Base-by-base conservation (phyloP, 352 stramenopile species). In the Pythium catenulatum region DNA sequence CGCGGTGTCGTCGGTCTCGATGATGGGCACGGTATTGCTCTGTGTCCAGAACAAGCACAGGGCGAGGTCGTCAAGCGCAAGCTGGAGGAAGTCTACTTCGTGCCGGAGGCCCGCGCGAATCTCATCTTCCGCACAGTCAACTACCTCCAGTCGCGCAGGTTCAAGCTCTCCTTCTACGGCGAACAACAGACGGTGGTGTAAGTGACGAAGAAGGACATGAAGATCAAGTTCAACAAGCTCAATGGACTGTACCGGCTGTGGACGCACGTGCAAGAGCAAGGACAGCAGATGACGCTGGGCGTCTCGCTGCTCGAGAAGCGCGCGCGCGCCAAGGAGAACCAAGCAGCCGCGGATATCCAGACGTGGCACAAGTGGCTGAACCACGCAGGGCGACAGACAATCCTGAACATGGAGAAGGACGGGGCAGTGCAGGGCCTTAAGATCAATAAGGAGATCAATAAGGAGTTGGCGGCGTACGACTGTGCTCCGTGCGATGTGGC, bases 371-470 rank as follows among this genome's bases (percentile, higher is more conserved):
- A 59, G 54, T 50, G 69, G 8, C 30, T 48, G 7, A 34, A 61
- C 11, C 69, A 78, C 13, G 50, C 50, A 0, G 27, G 36, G 17
- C 3, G 52, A 23, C 25, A 78, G 48, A 43, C 54, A 19, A 78
- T 52, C 50, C 13, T 34, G 15, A 36, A 8, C 19, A 78, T 78
- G 48, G 34, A 36, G 23, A 52, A 78, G 48, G 14, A 78, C 45
- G 43, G 54, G 11, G 3, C 30, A 4, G 69, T 78, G 0, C 48
- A 78, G 36, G 48, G 48, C 9, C 48, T 66, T 39, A 78, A 66
- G 32, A 78, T 78, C 69, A 78, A 66, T 50, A 78, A 48, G 69
- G 69, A 66, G 32, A 78, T 78, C 69, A 78, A 66, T 50, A 78
- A 48, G 69, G 69, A 78, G 17, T 52, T 78, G 48, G 27, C 9